Percentiles rank a stretch among this genome's conserved stretches.
Evolutionary conservation across 257 asterid species (phyloP).

Genomic region (Oldenlandia corymbosa): DNA sequence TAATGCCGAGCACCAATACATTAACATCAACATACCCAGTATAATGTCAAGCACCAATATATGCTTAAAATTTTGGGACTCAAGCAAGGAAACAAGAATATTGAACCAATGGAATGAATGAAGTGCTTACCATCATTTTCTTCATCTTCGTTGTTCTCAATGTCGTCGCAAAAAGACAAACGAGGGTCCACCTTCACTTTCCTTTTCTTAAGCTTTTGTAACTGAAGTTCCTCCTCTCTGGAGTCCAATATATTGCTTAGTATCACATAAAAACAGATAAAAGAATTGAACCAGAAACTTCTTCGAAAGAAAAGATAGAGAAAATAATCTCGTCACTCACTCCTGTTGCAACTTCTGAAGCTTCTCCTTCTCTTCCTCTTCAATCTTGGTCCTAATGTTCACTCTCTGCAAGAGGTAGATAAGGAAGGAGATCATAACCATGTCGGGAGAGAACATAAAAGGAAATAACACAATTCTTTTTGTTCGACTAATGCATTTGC

Average conservation of each 20-base stretch:
- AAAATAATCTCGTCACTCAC: slow-evolving; percentile 35
- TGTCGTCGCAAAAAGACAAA: slow-evolving; percentile 80
- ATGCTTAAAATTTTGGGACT: not conserved
- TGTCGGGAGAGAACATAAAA: no score
- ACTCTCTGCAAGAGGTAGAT: slow-evolving; percentile 54
- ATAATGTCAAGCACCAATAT: not conserved
- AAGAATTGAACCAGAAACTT: not conserved
- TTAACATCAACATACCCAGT: no score
- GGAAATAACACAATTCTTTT: no score
- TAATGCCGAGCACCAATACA: no score
- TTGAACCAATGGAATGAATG: not conserved
- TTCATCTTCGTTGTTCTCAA: slow-evolving; percentile 65
- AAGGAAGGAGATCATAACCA: not conserved
- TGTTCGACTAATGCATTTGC: no score
- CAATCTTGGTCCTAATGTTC: slow-evolving; percentile 76
- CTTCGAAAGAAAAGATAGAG: not conserved
- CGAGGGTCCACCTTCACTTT: slow-evolving; percentile 89
- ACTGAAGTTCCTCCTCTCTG: slow-evolving; percentile 96
- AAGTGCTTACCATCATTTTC: slow-evolving; percentile 46
- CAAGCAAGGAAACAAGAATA: not conserved
- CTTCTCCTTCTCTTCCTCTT: slow-evolving; percentile 98
- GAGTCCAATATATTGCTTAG: slow-evolving; percentile 5
- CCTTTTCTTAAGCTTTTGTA: slow-evolving; percentile 83
- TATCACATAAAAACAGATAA: not conserved
- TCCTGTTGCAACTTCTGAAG: slow-evolving; percentile 93